Base-by-base conservation (phyloP, 495 filamentous ascomycete species). In the Evansstolkia leycettana region DNA sequence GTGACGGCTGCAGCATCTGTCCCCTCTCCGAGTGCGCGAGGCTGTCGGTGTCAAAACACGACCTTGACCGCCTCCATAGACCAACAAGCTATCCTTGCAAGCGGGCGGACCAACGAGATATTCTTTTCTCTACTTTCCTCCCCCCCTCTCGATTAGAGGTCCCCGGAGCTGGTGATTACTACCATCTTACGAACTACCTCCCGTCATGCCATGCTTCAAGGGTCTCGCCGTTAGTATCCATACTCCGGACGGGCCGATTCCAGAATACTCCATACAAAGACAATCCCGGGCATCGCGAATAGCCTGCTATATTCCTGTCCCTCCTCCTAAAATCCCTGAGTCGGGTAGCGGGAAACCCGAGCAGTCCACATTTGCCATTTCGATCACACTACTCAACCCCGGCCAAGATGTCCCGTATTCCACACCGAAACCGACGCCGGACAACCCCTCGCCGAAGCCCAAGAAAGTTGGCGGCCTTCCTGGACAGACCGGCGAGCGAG, bases 171-270 rank as follows among this genome's bases (percentile, higher is more conserved):
- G 10, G 34, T 17, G 13, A n/a, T n/a, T n/a, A n/a, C n/a, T n/a
- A n/a, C n/a, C 10, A 29, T 28, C 15, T 25, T 33, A 10, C 31
- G 17, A 36, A 12, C 31, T 28, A 33, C 17, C 39, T 19, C 42
- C 38, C 55, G 54, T 32, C 50, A 94, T 94, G 88, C 88, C 88
- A 65, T 95, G 88, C 76, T 95, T 94, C 69, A 90, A 92, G 64
- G 88, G 88, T 57, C 83, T 95, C 51, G 87, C 88, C 32, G 87
- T 95, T 54, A 92, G 84, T 69, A 90, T 95, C 51, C 88, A 95
- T 57, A 84, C 87, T 23, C 84, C 84, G 39, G 79, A 84, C 48
- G 82, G 84, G 42, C 84, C 90, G 17, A 72, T 96, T 40, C 70
- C 84, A 32, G 90, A 99, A 57, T 82, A 93, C 60, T 89, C 89